Base-by-base conservation (phyloP, 2,329 filamentous ascomycete species). In the Neophaeococcomyces aloes region DNA sequence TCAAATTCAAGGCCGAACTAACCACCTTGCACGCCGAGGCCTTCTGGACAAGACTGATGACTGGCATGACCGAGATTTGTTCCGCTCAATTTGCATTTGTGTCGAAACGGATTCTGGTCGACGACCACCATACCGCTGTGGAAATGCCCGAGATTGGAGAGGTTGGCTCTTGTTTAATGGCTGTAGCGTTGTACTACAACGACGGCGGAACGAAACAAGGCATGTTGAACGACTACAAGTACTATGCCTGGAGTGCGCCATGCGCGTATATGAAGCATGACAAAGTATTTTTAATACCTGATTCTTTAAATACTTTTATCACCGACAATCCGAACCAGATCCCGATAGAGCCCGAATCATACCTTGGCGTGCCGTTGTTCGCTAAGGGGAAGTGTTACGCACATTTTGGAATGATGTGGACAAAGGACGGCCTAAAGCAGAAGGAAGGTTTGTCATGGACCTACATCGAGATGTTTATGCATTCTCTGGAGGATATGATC, bases 401-500 rank as follows among this genome's bases (percentile, higher is more conserved):
- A 17, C 77, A 83, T 59, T 78, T 85, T 56, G 81, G 80, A n/a
- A 66, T 81, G 57, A 78, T 84, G 68, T 85, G 81, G 80, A 78
- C 78, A 4, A 62, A 66, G 33, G 70, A 80, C 48, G 79, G 77
- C n/a, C 66, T 78, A 13, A 62, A 65, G 13, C 68, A 68, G 36
- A 68, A 72, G 36, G 65, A 64, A 11, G 21, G 25, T 5, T 57
- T 83, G 19, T 73, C 77, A 6, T 85, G 81, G 81, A 71, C 70
- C 1, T 81, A 76, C 57, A 66, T 81, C 18, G 80, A 84, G 57
- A 74, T 82, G 68, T 65, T 83, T 32, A 63, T 83, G 53, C 79
- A 83, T 58, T 73, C 79, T 1, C 61, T 85, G 31, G 81, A 85
- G 57, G 81, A 84, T 53, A 61, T 81, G 55, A 75, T 84, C 29